Percentiles rank a stretch among this genome's conserved stretches.
phyloP scores from a whole-genome alignment of 768 basidiomycete species.

The Pulveroboletus sp. region DNA sequence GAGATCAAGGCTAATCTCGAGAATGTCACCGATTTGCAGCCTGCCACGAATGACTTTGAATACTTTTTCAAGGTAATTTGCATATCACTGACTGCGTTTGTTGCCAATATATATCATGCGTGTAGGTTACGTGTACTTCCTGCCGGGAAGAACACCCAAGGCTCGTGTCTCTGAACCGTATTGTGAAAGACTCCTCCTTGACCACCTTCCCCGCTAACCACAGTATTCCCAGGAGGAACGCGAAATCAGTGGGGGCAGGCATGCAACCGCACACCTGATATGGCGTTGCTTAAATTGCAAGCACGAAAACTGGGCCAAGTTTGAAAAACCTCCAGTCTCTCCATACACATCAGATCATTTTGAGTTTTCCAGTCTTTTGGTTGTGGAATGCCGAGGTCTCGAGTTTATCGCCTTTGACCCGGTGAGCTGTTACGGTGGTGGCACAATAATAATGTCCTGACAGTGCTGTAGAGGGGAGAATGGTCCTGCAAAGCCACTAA shows the following conservation, averaged over 20 bases:
- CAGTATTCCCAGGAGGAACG: constrained; percentile 53
- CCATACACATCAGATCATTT: constrained; percentile 62
- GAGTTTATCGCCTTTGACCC: constrained; percentile 82
- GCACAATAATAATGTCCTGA: not conserved
- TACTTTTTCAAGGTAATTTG: constrained; percentile 70
- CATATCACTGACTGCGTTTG: not conserved
- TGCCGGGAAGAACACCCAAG: constrained; percentile 80
- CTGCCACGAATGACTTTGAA: constrained; percentile 67
- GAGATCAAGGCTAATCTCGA: constrained; percentile 81
- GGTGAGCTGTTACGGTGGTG: constrained; percentile 38
- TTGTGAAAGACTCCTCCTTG: constrained; percentile 36
- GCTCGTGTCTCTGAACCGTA: constrained; percentile 65
- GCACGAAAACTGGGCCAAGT: constrained; percentile 80
- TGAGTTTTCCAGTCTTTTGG: constrained; percentile 60
- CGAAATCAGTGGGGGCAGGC: constrained; percentile 65
- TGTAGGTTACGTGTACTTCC: constrained; percentile 73
- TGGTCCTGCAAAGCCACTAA: constrained; percentile 75
- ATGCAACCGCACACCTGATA: constrained; percentile 71
- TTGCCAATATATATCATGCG: not conserved
- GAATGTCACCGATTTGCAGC: constrained; percentile 68
- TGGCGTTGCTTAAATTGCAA: constrained; percentile 80
- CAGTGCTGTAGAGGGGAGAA: constrained; percentile 49
- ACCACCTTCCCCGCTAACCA: constrained; percentile 1
- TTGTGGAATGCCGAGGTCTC: constrained; percentile 82
- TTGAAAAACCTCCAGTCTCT: constrained; percentile 50